A percentile compares a stretch with the other conserved stretches of the same genome.
Conservation (phyloP, 768 basidiomycete genomes). For the Boletus sensibilis region DNA sequence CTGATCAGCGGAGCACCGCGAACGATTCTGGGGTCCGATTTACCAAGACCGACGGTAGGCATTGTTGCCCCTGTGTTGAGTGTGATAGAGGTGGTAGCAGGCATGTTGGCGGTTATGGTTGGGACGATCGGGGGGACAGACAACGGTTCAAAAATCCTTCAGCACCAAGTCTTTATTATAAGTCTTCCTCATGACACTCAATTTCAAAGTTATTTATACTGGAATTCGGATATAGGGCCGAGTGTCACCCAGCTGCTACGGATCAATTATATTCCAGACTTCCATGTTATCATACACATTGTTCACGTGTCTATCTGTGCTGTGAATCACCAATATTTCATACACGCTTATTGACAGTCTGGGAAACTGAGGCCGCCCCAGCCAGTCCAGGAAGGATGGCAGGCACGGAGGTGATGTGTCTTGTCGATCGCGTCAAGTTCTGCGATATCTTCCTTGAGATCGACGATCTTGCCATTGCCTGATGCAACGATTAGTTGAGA, state of each 20-base stretch:
- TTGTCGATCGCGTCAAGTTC: conserved; percentile 58
- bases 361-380: conserved; percentile 62
- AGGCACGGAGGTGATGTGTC: conserved; percentile 56
- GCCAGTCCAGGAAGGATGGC: conserved; percentile 60
- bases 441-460: conserved; percentile 58
- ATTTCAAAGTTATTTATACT: conserved; percentile 3
- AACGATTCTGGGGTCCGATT: conserved; percentile 5
- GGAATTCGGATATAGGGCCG: conserved; percentile 1
- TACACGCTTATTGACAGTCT: conserved; percentile 37
- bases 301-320: not conserved
- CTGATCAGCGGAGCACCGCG: not conserved
- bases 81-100: conserved; percentile 47
- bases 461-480: conserved; percentile 56
- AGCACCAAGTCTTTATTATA: conserved; percentile 2
- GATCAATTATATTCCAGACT: not conserved
- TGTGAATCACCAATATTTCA: not conserved
- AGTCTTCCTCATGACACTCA: not conserved
- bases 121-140: not conserved
- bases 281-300: not conserved
- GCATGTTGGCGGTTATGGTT: conserved; percentile 38
- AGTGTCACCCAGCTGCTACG: not conserved
- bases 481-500: not conserved
- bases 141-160: not conserved
- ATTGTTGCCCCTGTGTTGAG: conserved; percentile 79
- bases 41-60: conserved; percentile 71